Evolutionary conservation across 2,329 filamentous ascomycete genomes (phyloP).

Genomic region (Drechslerella dactyloides): DNA sequence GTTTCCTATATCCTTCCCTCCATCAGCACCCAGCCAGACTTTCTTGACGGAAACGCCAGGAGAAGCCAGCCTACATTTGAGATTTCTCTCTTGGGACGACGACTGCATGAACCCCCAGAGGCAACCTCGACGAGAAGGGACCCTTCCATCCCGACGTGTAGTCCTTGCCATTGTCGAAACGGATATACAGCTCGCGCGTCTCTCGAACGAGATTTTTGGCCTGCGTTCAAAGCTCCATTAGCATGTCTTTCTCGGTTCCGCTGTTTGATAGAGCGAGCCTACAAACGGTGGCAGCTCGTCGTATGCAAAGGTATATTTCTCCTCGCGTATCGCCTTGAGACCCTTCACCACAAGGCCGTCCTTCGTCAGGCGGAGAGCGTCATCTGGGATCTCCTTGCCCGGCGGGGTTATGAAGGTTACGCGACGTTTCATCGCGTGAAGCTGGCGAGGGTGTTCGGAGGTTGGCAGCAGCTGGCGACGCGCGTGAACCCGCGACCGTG

Average conservation of each 20-base stretch:
- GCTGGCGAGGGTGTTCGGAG: slow-evolving; percentile 10
- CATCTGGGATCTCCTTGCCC: slow-evolving; percentile 21
- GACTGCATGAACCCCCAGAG: slow-evolving; percentile 32
- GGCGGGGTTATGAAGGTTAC: slow-evolving; percentile 43
- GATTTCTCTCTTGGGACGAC: slow-evolving; percentile 28
- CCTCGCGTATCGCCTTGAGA: slow-evolving; percentile 52
- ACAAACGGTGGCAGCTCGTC: slow-evolving; percentile 51
- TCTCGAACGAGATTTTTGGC: slow-evolving; percentile 36
- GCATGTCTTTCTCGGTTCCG: not conserved
- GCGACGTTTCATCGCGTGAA: slow-evolving; percentile 42
- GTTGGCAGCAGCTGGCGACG: slow-evolving; percentile 4
- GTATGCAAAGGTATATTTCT: slow-evolving; percentile 51
- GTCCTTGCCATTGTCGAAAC: slow-evolving; percentile 42
- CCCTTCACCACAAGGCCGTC: slow-evolving; percentile 26
- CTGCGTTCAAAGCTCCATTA: slow-evolving; percentile 19
- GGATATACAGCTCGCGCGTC: slow-evolving; percentile 38
- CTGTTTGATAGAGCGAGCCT: slow-evolving; percentile 3
- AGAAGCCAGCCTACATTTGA: slow-evolving; percentile 31
- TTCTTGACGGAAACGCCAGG: not conserved
- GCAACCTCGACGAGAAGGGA: slow-evolving; percentile 42
- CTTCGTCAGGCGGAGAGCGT: slow-evolving; percentile 30
- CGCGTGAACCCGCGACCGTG: slow-evolving; percentile 9
- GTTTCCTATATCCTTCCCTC: slow-evolving; percentile 22
- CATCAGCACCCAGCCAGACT: slow-evolving; percentile 13
- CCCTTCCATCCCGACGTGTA: slow-evolving; percentile 21